A percentile compares a stretch with the other conserved stretches of the same genome.
Evolutionary conservation across 1,284 basidiomycete species (phyloP).

Genomic region (Boletus sp.): DNA sequence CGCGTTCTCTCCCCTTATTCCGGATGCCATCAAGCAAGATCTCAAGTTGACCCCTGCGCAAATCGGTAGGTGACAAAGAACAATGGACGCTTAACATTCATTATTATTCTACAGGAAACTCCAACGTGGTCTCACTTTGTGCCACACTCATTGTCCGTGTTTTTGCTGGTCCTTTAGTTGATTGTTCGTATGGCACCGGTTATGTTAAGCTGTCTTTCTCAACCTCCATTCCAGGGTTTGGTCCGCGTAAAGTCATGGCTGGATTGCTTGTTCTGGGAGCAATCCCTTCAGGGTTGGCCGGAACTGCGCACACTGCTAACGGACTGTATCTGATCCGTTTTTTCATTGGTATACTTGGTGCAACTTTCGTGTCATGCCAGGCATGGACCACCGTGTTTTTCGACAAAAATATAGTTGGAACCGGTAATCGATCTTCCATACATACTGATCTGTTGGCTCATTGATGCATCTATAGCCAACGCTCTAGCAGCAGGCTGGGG

Average conservation of each 20-base stretch:
- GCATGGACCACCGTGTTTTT: slow-evolving; percentile 39
- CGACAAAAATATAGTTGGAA: slow-evolving; percentile 57
- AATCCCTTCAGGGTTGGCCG: slow-evolving; percentile 61
- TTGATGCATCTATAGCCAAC: slow-evolving; percentile 34
- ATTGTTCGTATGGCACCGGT: slow-evolving; percentile 36
- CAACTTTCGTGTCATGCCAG: slow-evolving; percentile 54
- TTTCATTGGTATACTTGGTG: slow-evolving; percentile 50
- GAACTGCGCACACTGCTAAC: slow-evolving; percentile 41
- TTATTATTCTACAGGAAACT: slow-evolving; percentile 40
- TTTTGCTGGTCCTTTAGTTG: slow-evolving; percentile 53
- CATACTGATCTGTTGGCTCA: neutral
- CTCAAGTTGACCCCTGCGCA: slow-evolving; percentile 47
- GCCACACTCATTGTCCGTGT: slow-evolving; percentile 37
- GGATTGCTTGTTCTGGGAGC: slow-evolving; percentile 54
- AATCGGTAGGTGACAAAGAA: slow-evolving; percentile 32
- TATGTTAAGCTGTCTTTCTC: neutral
- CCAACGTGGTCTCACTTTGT: slow-evolving; percentile 51
- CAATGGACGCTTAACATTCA: neutral
- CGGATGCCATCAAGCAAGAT: slow-evolving; percentile 57
- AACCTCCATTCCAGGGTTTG: slow-evolving; percentile 36
- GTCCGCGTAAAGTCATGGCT: slow-evolving; percentile 62
- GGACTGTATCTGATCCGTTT: slow-evolving; percentile 42
- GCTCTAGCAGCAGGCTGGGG: slow-evolving; percentile 55
- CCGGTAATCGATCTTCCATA: slow-evolving; percentile 18
- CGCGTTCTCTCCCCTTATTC: slow-evolving; percentile 59